Percentiles rank a stretch among this genome's conserved stretches.
phyloP scores from a whole-genome alignment of 2,329 filamentous ascomycete genomes.

The Alternaria metachromatica region DNA sequence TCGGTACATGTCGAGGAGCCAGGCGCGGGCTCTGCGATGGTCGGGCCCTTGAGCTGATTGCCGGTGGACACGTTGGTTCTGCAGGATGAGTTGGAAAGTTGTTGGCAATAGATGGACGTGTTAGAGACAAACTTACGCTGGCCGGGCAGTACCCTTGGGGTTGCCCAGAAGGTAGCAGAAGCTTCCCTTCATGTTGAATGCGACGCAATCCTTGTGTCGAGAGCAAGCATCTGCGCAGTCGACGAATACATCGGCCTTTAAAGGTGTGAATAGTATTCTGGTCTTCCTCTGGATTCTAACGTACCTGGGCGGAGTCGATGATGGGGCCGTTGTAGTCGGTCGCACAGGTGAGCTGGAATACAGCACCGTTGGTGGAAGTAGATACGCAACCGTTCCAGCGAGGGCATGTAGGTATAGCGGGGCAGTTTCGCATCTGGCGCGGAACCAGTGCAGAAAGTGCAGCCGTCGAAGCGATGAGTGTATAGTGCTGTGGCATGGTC shows the following conservation, averaged over 20 bases:
- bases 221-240: conserved; percentile 21
- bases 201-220: conserved; percentile 3
- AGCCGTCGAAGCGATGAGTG: neutral
- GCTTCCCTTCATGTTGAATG: conserved; percentile 12
- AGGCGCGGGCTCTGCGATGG: neutral
- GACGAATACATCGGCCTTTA: conserved; percentile 8
- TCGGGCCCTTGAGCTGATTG: neutral
- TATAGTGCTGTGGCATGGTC: neutral
- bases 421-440: conserved; percentile 3
- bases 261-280: neutral
- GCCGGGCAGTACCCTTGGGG: neutral
- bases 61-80: conserved; percentile 4
- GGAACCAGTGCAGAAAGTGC: neutral
- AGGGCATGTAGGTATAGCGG: conserved; percentile 12
- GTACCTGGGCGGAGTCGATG: conserved; percentile 10
- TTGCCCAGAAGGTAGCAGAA: conserved; percentile 22
- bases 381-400: conserved; percentile 13
- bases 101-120: neutral
- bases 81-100: neutral
- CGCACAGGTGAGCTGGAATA: conserved; percentile 13
- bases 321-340: conserved; percentile 15
- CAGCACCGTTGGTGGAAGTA: conserved; percentile 12
- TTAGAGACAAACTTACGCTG: conserved; percentile 4
- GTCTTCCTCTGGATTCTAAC: neutral
- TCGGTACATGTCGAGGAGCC: conserved; percentile 5